Percentiles rank a stretch among this genome's conserved stretches.
Evolutionary conservation across 2,329 filamentous ascomycete species (phyloP).

Genomic region (Pezicula radicicola): DNA sequence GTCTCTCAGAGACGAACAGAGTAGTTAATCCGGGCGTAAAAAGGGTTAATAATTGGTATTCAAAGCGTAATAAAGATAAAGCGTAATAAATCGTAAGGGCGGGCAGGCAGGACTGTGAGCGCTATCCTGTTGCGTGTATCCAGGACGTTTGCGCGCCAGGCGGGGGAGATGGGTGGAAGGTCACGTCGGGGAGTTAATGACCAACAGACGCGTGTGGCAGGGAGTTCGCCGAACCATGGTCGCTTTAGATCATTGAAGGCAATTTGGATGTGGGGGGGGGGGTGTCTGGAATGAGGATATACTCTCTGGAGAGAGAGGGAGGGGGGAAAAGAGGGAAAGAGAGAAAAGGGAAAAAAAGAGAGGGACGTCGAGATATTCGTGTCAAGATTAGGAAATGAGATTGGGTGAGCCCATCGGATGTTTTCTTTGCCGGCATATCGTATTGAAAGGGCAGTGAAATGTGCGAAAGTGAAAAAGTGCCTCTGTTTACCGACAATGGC

Average conservation of each 20-base stretch:
- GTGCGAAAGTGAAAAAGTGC: too few relatives aligned
- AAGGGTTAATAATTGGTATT: too few relatives aligned
- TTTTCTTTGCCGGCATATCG: too few relatives aligned
- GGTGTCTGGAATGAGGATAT: neutral
- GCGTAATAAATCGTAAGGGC: too few relatives aligned
- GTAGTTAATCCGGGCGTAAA: neutral
- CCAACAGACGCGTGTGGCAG: neutral
- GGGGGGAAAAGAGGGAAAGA: neutral
- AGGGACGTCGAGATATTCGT: neutral
- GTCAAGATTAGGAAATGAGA: too few relatives aligned
- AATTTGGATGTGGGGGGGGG: neutral
- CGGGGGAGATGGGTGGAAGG: neutral
- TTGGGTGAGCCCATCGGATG: too few relatives aligned
- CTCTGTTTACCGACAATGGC: too few relatives aligned
- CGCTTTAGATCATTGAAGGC: neutral
- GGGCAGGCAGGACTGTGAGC: too few relatives aligned
- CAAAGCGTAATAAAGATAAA: too few relatives aligned
- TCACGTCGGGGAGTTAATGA: neutral
- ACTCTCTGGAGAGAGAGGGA: neutral
- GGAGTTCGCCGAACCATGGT: neutral
- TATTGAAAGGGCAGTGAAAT: too few relatives aligned
- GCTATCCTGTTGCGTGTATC: neutral
- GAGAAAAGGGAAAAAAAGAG: slow-evolving; percentile 3
- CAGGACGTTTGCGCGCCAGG: slow-evolving; percentile 38
- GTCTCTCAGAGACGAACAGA: too few relatives aligned